These are phyloP conservation scores for Monilinia laxa DNA, from an alignment of 2,329 filamentous ascomycete genomes.

Conservation along the genomic window DNA sequence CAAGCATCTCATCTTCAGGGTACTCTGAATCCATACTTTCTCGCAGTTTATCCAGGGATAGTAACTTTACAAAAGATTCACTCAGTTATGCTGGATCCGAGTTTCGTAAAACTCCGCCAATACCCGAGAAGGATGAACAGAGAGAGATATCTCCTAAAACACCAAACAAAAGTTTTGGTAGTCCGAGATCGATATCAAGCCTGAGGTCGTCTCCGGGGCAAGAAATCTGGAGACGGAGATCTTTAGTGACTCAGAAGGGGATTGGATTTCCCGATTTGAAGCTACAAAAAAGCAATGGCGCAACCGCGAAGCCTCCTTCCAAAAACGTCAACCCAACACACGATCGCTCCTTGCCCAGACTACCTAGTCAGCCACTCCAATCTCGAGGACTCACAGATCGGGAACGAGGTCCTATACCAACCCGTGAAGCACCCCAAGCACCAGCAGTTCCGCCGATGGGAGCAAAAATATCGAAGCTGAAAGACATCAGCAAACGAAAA, in stretches of 20 bases:
- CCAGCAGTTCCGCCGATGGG: slow-evolving; percentile 34
- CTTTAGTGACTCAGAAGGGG: slow-evolving; percentile 34
- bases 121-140: slow-evolving; percentile 34
- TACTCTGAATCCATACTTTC: slow-evolving; percentile 33
- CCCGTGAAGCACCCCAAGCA: slow-evolving; percentile 36
- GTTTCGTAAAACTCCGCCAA: slow-evolving; percentile 28
- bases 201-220: slow-evolving; percentile 30
- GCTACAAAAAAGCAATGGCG: slow-evolving; percentile 38
- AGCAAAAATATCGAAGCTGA: slow-evolving; percentile 37
- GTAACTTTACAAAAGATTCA: slow-evolving; percentile 33
- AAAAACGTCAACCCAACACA: slow-evolving; percentile 28
- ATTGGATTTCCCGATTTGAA: slow-evolving; percentile 37
- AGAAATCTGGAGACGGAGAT: slow-evolving; percentile 39
- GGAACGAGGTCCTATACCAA: slow-evolving; percentile 36
- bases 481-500: slow-evolving; percentile 33
- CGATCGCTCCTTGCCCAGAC: slow-evolving; percentile 28
- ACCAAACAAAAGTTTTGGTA: slow-evolving; percentile 23
- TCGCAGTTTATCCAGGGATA: slow-evolving; percentile 32
- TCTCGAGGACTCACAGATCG: slow-evolving; percentile 27
- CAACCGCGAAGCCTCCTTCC: slow-evolving; percentile 34
- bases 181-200: slow-evolving; percentile 26
- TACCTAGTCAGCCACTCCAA: slow-evolving; percentile 29
- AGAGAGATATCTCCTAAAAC: slow-evolving; percentile 21
- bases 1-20: slow-evolving; percentile 32
- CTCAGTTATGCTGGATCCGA: slow-evolving; percentile 34